Evolutionary conservation across 2,329 filamentous ascomycete species (phyloP).

Genomic region (Torrubiellomyces zombiae): DNA sequence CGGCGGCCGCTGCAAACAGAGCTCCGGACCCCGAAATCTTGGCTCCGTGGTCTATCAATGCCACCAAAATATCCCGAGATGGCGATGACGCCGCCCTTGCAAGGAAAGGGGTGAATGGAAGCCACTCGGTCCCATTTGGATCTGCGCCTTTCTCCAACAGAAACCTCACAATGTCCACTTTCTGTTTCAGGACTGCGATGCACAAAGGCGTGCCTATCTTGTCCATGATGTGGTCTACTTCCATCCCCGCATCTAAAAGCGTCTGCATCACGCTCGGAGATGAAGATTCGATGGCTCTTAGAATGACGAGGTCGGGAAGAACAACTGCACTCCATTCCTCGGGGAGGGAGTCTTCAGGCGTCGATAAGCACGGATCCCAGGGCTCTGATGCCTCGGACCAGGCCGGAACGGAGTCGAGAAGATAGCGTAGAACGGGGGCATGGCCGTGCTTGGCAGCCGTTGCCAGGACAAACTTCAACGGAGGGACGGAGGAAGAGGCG

Average conservation of each 20-base stretch:
- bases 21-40: slow-evolving; percentile 1
- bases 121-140: neutral
- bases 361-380: slow-evolving; percentile 1
- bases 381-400: neutral
- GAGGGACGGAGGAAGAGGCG: neutral
- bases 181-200: neutral
- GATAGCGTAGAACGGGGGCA: slow-evolving; percentile 1
- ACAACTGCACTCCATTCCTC: slow-evolving; percentile 1
- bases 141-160: slow-evolving; percentile 1
- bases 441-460: slow-evolving; percentile 1
- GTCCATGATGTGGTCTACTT: neutral
- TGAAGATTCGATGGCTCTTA: neutral
- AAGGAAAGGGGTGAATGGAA: neutral
- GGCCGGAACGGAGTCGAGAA: slow-evolving; percentile 1
- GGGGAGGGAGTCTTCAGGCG: neutral
- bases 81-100: neutral
- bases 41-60: neutral
- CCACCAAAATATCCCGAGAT: neutral
- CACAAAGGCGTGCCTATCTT: slow-evolving; percentile 1
- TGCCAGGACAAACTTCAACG: slow-evolving; percentile 1
- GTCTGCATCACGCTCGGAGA: neutral
- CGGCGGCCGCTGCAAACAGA: neutral
- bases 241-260: slow-evolving; percentile 1
- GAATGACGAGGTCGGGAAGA: slow-evolving; percentile 1
- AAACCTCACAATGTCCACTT: slow-evolving; percentile 1